Conservation (phyloP, 352 stramenopile genomes). For the Albugo laibachii region DNA sequence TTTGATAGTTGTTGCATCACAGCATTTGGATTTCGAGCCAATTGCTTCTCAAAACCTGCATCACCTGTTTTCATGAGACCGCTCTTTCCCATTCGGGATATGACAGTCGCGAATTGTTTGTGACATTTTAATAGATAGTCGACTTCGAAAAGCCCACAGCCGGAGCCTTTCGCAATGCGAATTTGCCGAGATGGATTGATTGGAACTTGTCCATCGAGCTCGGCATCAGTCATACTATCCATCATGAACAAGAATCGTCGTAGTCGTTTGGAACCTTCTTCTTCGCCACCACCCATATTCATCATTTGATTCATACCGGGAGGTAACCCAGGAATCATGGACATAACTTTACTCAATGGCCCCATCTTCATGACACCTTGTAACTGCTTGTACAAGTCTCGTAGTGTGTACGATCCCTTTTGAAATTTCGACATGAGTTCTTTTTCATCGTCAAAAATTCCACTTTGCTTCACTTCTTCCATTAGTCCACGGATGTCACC, state of each 20-base stretch:
- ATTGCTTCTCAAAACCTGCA: constrained; percentile 80
- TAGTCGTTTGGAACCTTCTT: constrained; percentile 83
- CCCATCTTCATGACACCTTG: constrained; percentile 96
- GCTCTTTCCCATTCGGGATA: constrained; percentile 94
- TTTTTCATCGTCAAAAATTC: constrained; percentile 86
- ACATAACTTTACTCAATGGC: constrained; percentile 94
- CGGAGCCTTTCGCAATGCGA: constrained; percentile 84
- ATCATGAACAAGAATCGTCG: constrained; percentile 99
- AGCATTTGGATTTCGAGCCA: constrained; percentile 90
- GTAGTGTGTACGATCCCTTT: constrained; percentile 93
- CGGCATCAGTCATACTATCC: constrained; percentile 95
- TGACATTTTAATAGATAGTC: constrained; percentile 90
- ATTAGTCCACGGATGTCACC: constrained; percentile 93
- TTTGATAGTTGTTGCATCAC: constrained; percentile 95
- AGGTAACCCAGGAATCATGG: constrained; percentile 94
- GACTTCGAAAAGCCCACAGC: constrained; percentile 70
- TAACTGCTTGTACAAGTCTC: constrained; percentile 99
- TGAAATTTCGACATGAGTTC: constrained; percentile 92
- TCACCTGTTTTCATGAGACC: constrained; percentile 83
- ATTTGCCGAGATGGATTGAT: constrained; percentile 45
- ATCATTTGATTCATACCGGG: constrained; percentile 79
- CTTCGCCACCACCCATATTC: constrained; percentile 82
- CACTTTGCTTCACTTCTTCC: constrained; percentile 83
- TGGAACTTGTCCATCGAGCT: constrained; percentile 85
- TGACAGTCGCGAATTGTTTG: constrained; percentile 90